phyloP scores from a whole-genome alignment of 371 early-diverging fungal species.

The Batrachochytrium dendrobatidis region DNA sequence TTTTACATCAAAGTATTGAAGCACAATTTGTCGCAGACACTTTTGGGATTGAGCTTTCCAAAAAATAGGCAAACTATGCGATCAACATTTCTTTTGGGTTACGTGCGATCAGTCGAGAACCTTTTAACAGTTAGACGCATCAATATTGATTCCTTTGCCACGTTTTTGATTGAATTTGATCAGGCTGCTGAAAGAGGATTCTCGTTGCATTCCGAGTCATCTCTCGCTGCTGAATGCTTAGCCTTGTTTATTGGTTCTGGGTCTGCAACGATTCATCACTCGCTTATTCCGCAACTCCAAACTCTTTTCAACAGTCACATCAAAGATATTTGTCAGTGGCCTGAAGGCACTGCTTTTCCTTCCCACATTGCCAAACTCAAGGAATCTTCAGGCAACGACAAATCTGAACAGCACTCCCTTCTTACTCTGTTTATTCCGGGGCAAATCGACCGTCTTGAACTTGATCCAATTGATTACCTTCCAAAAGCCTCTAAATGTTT shows the following conservation, averaged over 20 bases:
- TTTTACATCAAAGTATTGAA: background rate
- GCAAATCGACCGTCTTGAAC: background rate
- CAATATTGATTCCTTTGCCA: background rate
- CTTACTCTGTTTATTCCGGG: background rate
- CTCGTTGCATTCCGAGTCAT: background rate
- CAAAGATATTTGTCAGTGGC: background rate
- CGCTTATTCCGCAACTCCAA: background rate
- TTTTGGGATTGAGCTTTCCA: background rate
- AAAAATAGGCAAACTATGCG: background rate
- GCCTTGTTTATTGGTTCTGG: background rate
- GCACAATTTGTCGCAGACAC: background rate
- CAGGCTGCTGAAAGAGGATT: background rate
- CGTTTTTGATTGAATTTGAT: background rate
- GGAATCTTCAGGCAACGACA: background rate
- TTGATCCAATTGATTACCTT: background rate
- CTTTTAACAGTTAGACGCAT: background rate
- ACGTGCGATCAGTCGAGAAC: background rate
- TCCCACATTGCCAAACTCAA: background rate
- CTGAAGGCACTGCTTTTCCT: background rate
- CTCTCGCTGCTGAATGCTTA: background rate
- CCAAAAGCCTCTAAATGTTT: background rate
- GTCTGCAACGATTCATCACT: background rate
- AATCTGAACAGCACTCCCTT: background rate
- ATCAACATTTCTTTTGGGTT: background rate
- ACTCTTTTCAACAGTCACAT: background rate